phyloP scores from a whole-genome alignment of 208 protist species.

The Acanthamoeba healyi region DNA sequence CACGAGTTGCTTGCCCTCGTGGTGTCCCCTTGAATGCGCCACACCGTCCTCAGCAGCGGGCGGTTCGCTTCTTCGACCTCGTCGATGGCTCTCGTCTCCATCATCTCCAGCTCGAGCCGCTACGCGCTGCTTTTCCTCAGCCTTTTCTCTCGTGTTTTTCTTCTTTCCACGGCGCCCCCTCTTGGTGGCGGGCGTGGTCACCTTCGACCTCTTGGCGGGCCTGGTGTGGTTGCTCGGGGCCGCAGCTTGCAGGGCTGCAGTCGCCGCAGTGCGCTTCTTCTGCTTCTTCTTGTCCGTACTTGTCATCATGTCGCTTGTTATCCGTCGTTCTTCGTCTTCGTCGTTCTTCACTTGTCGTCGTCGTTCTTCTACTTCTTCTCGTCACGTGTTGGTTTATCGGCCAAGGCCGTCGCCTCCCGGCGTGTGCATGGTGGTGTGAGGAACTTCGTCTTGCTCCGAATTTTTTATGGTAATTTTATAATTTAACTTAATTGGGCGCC shows the following conservation, averaged over 20 bases:
- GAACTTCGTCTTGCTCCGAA: background rate
- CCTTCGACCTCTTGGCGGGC: too few species aligned
- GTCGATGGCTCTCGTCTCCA: background rate
- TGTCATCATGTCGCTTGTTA: background rate
- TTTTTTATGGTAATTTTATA: too few species aligned
- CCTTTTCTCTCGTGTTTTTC: background rate
- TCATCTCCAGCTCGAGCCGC: background rate
- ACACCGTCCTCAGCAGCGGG: too few species aligned
- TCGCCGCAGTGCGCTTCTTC: background rate
- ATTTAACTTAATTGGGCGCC: background rate
- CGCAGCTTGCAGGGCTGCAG: too few species aligned
- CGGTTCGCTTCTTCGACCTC: background rate
- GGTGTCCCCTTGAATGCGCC: too few species aligned
- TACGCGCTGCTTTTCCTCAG: background rate
- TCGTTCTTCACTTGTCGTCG: background rate
- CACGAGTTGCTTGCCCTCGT: background rate
- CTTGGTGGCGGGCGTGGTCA: too few species aligned
- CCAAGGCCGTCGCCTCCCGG: background rate
- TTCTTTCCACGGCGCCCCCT: too few species aligned
- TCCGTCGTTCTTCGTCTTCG: background rate
- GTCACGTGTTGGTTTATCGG: background rate
- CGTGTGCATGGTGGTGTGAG: too few species aligned
- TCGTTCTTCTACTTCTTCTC: background rate
- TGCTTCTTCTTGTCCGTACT: too few species aligned
- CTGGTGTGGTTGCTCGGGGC: too few species aligned